phyloP scores from a whole-genome alignment of 2,329 filamentous ascomycete genomes.

The Aspergillus sp. region DNA sequence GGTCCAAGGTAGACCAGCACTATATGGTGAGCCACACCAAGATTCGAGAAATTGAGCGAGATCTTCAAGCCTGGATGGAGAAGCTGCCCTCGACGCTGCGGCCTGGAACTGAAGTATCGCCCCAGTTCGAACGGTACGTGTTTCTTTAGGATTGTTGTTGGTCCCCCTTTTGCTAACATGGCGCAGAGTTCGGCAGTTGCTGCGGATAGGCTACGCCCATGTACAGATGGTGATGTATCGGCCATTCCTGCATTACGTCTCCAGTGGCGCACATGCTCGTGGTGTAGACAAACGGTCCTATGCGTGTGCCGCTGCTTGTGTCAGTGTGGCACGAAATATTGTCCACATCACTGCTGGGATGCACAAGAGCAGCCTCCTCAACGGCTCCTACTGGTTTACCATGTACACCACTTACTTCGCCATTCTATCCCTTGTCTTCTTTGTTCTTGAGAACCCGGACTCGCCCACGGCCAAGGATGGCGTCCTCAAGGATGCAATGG shows the following conservation, averaged over 20 bases:
- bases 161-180: conserved; percentile 3
- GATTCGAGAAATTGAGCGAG: conserved; percentile 55
- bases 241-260: conserved; percentile 57
- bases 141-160: conserved; percentile 4
- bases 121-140: conserved; percentile 64
- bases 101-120: conserved; percentile 65
- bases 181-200: conserved; percentile 47
- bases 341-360: conserved; percentile 57
- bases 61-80: conserved; percentile 55
- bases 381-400: conserved; percentile 58
- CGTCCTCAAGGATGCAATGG: conserved; percentile 72
- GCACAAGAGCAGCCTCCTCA: conserved; percentile 51
- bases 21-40: conserved; percentile 56
- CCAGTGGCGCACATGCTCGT: conserved; percentile 40
- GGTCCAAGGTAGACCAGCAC: conserved; percentile 41
- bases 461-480: conserved; percentile 54
- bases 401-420: conserved; percentile 63
- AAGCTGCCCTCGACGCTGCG: conserved; percentile 65
- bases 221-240: conserved; percentile 57
- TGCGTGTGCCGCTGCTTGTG: conserved; percentile 56
- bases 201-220: conserved; percentile 55
- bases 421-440: conserved; percentile 55
- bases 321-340: conserved; percentile 57
- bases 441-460: conserved; percentile 55
- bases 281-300: conserved; percentile 53